phyloP scores from a whole-genome alignment of 2,329 filamentous ascomycete genomes.

The Aspergillus novoparasiticus region DNA sequence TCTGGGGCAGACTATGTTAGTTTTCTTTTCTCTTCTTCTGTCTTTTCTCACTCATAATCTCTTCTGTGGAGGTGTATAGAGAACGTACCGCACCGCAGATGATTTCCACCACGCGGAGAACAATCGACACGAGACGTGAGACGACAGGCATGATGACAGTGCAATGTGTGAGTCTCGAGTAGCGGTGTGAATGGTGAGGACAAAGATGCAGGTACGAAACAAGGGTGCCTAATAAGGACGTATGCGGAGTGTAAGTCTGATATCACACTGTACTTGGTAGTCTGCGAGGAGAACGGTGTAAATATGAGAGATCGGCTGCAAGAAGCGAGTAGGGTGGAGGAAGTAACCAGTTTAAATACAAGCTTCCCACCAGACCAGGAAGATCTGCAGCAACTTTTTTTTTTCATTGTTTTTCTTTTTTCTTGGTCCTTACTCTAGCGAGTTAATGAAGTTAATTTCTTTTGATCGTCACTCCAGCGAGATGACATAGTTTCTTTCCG shows the following conservation, averaged over 20 bases:
- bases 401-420: not conserved
- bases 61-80: not conserved
- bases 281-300: not conserved
- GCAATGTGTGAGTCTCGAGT: not conserved
- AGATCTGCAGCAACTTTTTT: conserved; percentile 7
- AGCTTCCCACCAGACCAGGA: conserved; percentile 3
- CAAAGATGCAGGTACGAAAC: not conserved
- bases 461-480: conserved; percentile 12
- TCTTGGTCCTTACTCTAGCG: conserved; percentile 4
- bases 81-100: conserved; percentile 66
- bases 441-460: conserved; percentile 3
- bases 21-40: not conserved
- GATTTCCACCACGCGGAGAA: conserved; percentile 65
- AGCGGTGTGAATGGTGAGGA: not conserved
- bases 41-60: not conserved
- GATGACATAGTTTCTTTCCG: conserved; percentile 19
- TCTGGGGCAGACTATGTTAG: conserved; percentile 26
- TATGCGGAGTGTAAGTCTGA: not conserved
- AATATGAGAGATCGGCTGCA: conserved; percentile 4
- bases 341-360: conserved; percentile 12
- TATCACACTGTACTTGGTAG: not conserved
- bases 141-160: conserved; percentile 51
- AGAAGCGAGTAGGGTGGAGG: conserved; percentile 4
- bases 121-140: conserved; percentile 57
- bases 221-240: not conserved